Percentiles rank a stretch among this genome's conserved stretches.
Conservation (phyloP, 768 basidiomycete species). For the Boletus coccyginus region DNA sequence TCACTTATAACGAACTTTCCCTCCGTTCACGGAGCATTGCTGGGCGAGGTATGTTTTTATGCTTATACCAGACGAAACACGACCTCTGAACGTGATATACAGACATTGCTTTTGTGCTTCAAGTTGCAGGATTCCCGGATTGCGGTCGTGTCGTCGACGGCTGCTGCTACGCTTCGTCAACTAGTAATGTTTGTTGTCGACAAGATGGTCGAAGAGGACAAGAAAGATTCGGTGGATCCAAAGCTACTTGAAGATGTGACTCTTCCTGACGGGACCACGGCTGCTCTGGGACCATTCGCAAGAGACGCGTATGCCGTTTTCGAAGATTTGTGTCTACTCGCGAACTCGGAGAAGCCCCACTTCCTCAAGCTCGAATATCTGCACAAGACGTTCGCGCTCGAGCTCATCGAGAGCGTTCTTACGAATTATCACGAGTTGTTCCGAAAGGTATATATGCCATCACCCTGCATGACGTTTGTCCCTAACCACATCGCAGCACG, state of each 20-base stretch:
- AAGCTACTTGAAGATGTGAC: constrained; percentile 37
- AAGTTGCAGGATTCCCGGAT: constrained; percentile 94
- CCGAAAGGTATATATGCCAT: constrained; percentile 54
- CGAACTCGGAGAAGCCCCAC: constrained; percentile 74
- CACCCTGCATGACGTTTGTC: background rate
- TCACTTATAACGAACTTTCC: constrained; percentile 88
- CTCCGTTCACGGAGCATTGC: constrained; percentile 70
- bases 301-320: constrained; percentile 86
- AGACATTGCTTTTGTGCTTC: constrained; percentile 94
- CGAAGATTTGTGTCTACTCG: constrained; percentile 88
- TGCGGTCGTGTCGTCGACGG: constrained; percentile 94
- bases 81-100: background rate
- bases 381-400: constrained; percentile 94
- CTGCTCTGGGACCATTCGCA: constrained; percentile 68
- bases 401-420: constrained; percentile 93
- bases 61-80: background rate
- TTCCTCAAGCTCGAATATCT: constrained; percentile 81
- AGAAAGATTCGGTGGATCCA: constrained; percentile 30
- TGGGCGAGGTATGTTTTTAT: constrained; percentile 68
- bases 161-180: constrained; percentile 93
- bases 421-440: constrained; percentile 90
- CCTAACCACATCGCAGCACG: constrained; percentile 48
- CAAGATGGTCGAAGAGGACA: constrained; percentile 82
- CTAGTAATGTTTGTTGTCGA: constrained; percentile 98
- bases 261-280: constrained; percentile 68